A percentile compares a stretch with the other conserved stretches of the same genome.
phyloP scores from a whole-genome alignment of 352 stramenopile species.

The Halophytophthora polymorphica region DNA sequence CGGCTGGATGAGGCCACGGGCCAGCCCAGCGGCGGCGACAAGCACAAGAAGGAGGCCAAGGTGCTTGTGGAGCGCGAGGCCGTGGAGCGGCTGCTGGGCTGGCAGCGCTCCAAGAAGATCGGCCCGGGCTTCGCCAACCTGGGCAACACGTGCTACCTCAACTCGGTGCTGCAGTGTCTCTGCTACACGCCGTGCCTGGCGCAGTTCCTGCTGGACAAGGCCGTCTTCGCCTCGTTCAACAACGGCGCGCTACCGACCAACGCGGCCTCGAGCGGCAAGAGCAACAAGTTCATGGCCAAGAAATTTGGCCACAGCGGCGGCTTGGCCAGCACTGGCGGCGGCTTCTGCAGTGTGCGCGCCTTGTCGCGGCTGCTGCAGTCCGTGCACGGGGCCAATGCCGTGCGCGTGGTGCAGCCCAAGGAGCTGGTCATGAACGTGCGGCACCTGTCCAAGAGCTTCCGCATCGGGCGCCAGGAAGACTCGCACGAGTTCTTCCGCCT shows the following conservation, averaged over 20 bases:
- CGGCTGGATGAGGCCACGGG: constrained; percentile 26
- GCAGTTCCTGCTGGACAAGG: constrained; percentile 85
- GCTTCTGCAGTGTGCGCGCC: constrained; percentile 57
- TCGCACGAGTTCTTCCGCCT: constrained; percentile 91
- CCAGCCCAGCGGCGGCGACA: constrained; percentile 5
- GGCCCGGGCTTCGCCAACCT: constrained; percentile 86
- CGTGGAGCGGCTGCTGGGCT: constrained; percentile 55
- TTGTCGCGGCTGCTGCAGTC: constrained; percentile 68
- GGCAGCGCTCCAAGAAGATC: constrained; percentile 73
- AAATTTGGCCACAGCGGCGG: constrained; percentile 8
- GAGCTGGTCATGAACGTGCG: constrained; percentile 85
- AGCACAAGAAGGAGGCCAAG: constrained; percentile 25
- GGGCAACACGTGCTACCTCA: constrained; percentile 95
- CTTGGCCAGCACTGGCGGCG: constrained; percentile 23
- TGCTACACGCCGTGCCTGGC: constrained; percentile 76
- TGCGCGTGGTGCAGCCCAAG: constrained; percentile 65
- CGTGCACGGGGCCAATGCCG: constrained; percentile 42
- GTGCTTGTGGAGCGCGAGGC: constrained; percentile 40
- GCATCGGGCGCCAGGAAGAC: constrained; percentile 88
- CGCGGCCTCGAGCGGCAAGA: constrained; percentile 7
- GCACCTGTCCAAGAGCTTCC: constrained; percentile 82
- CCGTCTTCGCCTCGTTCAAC: constrained; percentile 40
- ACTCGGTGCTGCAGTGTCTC: constrained; percentile 91
- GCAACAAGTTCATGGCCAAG: constrained; percentile 24
- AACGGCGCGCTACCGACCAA: constrained; percentile 3